Base-by-base conservation (phyloP, 1,284 basidiomycete genomes). In the Sanghuangporus sanghuang region DNA sequence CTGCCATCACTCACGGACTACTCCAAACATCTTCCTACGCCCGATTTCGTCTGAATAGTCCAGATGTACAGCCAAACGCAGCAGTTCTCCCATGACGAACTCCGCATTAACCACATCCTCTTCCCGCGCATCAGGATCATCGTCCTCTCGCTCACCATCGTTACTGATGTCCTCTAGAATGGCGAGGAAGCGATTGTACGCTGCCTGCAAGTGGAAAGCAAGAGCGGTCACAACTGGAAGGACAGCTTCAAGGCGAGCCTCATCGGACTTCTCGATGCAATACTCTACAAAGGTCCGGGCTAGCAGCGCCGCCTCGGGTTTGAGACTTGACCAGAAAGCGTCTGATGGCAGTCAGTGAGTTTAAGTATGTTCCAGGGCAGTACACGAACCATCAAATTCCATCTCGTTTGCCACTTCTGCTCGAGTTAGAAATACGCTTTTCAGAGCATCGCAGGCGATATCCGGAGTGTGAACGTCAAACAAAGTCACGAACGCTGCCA, bases 41-140 rank as follows among this genome's bases (percentile, higher is more conserved):
- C 97, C 96, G 70, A 96, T 95, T 75, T 99, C 95, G 75, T 99
- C 97, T 36, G 87, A 87, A 69, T 96, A 98, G 75, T 98, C 96
- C 49, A 95, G 79, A 66, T 90, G 88, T 35, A 95, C 82, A 0
- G 92, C 90, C 59, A 97, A 84, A 60, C 85, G 84, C 40, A 98
- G 79, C 68, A 98, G 75, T 72, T 98, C 93, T 1, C 86, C 82
- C 40, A 98, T 83, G 16, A 95, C 78, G 66, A 95, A 90, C 65
- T 93, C 89, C 55, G 77, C 76, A 65, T 89, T 87, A 14, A 85
- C 81, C 4, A 83, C 71, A 63, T 83, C 81, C 48, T 88, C 86
- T 46, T 86, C 84, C 38, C 81, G 76, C 1, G 56, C 78, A 5
- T 80, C 78, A 9, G 76, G 75, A 2, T 72, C 78, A 56, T 64